A percentile compares a stretch with the other conserved stretches of the same genome.
phyloP scores from a whole-genome alignment of 345 rosid species.

The Acer saccharum region DNA sequence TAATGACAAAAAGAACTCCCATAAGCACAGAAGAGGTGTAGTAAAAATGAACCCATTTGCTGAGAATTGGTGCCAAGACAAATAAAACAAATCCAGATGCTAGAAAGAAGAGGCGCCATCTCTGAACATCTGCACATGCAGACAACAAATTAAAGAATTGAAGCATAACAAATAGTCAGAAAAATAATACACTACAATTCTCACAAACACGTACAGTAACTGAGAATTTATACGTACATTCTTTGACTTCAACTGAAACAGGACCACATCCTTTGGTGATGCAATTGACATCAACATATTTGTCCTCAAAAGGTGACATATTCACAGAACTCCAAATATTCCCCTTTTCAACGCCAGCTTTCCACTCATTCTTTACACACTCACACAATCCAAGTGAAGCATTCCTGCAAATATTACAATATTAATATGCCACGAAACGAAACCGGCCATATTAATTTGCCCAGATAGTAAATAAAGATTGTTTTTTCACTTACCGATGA shows the following conservation, averaged over 20 bases:
- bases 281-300: conserved; percentile 72
- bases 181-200: neutral
- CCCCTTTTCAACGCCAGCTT: conserved; percentile 50
- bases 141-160: neutral
- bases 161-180: neutral
- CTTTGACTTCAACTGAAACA: conserved; percentile 48
- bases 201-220: neutral
- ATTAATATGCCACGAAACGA: too few species aligned
- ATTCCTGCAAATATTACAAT: conserved; percentile 46
- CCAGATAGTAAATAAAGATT: neutral
- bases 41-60: conserved; percentile 93
- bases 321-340: conserved; percentile 45
- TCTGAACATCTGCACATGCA: conserved; percentile 60
- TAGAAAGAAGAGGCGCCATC: conserved; percentile 79
- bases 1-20: conserved; percentile 77
- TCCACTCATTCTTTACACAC: conserved; percentile 80
- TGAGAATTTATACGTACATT: conserved; percentile 42
- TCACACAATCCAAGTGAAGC: conserved; percentile 65
- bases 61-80: conserved; percentile 72
- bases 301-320: conserved; percentile 75
- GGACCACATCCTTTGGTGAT: conserved; percentile 47
- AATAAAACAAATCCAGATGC: conserved; percentile 62
- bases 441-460: too few species aligned
- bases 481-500: conserved; percentile 58
- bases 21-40: conserved; percentile 89